These are phyloP conservation scores for Tympanopsis confertula DNA, from an alignment of 2,329 filamentous ascomycete species.

Conservation along the genomic window DNA sequence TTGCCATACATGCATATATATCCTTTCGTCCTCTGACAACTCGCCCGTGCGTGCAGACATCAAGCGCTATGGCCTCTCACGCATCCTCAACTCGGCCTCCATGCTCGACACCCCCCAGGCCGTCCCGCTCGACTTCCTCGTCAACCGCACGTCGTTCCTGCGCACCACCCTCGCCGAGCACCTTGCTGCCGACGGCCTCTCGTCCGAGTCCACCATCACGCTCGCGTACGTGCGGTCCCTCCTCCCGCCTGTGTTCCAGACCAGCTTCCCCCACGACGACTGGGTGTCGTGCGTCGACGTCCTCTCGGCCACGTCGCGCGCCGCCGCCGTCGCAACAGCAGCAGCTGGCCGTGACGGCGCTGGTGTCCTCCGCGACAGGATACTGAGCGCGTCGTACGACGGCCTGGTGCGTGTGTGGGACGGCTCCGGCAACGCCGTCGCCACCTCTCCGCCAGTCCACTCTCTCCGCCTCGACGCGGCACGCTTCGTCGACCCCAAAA, in stretches of 20 bases:
- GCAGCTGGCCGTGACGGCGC: constrained; percentile 24
- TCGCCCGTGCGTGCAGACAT: constrained; percentile 32
- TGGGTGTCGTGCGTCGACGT: constrained; percentile 87
- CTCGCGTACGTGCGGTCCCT: constrained; percentile 90
- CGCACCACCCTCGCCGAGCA: constrained; percentile 85
- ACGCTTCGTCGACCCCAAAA: constrained; percentile 66
- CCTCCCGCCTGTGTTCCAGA: constrained; percentile 80
- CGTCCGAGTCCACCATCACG: constrained; percentile 73
- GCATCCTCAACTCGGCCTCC: constrained; percentile 60
- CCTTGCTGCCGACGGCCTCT: constrained; percentile 74
- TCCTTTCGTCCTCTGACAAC: constrained; percentile 3
- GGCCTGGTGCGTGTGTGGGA: constrained; percentile 84
- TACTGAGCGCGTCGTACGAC: constrained; percentile 87
- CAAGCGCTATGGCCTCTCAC: constrained; percentile 58
- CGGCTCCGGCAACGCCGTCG: constrained; percentile 71
- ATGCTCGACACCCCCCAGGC: constrained; percentile 56
- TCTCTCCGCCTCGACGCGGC: constrained; percentile 68
- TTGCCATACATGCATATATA: constrained; percentile 8
- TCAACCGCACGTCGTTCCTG: constrained; percentile 76
- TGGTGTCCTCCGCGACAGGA: constrained; percentile 49
- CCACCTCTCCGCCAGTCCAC: constrained; percentile 65
- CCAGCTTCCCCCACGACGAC: constrained; percentile 92
- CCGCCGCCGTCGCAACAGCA: constrained; percentile 40
- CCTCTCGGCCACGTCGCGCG: constrained; percentile 53
- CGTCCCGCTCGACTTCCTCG: constrained; percentile 84